These are phyloP conservation scores for Penicillium robsamsonii DNA, from an alignment of 495 filamentous ascomycete genomes.

Conservation along the genomic window DNA sequence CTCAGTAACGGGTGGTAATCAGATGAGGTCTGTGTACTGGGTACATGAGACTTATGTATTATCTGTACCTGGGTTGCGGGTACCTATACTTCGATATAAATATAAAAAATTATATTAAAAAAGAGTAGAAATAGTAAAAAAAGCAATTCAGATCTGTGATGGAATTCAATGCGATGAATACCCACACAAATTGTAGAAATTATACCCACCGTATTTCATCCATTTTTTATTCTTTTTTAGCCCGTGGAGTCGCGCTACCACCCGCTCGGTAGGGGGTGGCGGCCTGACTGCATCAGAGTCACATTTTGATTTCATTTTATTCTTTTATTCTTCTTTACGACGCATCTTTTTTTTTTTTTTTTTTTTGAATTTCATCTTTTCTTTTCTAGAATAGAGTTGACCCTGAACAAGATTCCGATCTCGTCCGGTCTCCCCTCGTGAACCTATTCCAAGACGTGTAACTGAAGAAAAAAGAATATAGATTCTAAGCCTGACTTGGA, in stretches of 20 bases:
- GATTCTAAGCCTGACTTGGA: too few species aligned
- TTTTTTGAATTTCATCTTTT: not conserved
- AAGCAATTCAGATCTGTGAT: conserved; percentile 12
- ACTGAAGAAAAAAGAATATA: too few species aligned
- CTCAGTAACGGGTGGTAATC: conserved; percentile 16
- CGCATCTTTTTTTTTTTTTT: not conserved
- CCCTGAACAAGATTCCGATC: conserved; percentile 13
- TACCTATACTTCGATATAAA: conserved; percentile 6
- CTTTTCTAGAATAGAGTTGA: conserved; percentile 7
- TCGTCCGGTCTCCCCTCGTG: conserved; percentile 1
- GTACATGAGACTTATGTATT: conserved; percentile 14
- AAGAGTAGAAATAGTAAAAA: conserved; percentile 10
- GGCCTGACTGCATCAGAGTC: conserved; percentile 21
- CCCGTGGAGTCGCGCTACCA: conserved; percentile 31
- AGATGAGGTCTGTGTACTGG: conserved; percentile 11
- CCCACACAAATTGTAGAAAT: conserved; percentile 9
- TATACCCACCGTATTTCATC: conserved; percentile 6
- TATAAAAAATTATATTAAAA: conserved; percentile 10
- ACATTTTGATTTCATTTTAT: conserved; percentile 8
- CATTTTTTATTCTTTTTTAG: conserved; percentile 10
- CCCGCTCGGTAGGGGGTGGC: conserved; percentile 41
- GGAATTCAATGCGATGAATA: conserved; percentile 6
- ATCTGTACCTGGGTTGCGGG: not conserved
- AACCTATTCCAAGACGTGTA: not conserved
- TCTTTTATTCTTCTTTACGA: not conserved